Base-by-base conservation (phyloP, 2,329 filamentous ascomycete species). In the Apiospora rasikravindrae region DNA sequence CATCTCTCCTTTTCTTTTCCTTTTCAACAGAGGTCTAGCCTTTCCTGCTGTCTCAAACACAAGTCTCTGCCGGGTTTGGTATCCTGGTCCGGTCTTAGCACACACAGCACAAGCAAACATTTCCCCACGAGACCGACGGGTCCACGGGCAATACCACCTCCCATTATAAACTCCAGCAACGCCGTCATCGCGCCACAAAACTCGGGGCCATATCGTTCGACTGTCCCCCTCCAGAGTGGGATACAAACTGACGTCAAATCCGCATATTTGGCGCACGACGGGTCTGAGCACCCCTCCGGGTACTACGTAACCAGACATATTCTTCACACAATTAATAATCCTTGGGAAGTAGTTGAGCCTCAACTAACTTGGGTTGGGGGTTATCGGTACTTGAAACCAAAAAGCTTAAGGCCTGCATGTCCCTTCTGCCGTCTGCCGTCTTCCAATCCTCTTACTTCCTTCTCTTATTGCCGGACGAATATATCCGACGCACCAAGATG, bases 111-210 rank as follows among this genome's bases (percentile, higher is more conserved):
- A 37, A 37, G 33, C 33, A 37, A 37, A 37, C 7, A 19, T n/a
- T 40, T 64, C 33, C 57, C 57, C 57, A 64, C 57, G 57, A 37
- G 29, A 37, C 29, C 37, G 53, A 61, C 53, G 16, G 53, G 33
- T 7, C 53, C 53, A 61, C 53, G 53, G 53, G 33, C 57, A 40
- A 33, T 64, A 64, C 57, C n/a, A n/a, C 33, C 8, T 40, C 7
- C 57, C 14, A n/a, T 64, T 64, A 64, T 51, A 57, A n/a, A 33
- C 29, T 40, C 33, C 22, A 16, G 29, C 22, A 64, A 13, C 57
- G 22, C 57, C 33, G 29, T 64, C 57, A 64, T 64, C 57, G 57
- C 40, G 57, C 57, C 57, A 64, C 57, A 40, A 40, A 40, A 40
- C 57, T 64, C 33, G 57, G 57, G 22, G 19, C 57, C 11, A 64